These are phyloP conservation scores for Spergularia bocconei DNA, from an alignment of 148 eudicot genomes.

Conservation along the genomic window DNA sequence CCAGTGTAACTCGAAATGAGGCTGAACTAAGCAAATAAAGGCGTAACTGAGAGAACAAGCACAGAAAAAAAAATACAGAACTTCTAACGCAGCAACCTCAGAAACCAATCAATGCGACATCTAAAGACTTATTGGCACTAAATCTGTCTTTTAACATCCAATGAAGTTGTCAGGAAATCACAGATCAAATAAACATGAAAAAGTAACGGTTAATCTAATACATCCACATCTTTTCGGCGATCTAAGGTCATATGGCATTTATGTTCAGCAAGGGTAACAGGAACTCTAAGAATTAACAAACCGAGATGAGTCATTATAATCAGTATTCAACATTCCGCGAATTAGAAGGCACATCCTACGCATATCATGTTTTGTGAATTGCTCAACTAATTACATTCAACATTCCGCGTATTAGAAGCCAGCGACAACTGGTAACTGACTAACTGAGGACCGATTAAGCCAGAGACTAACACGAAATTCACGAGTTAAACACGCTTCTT, in stretches of 20 bases:
- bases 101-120: not conserved
- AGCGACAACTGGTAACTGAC: conserved; percentile 1
- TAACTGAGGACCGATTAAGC: not conserved
- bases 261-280: not conserved
- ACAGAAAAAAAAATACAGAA: not conserved
- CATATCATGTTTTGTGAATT: not conserved
- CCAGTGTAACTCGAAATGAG: conserved; percentile 4
- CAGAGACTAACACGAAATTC: not conserved
- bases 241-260: not conserved
- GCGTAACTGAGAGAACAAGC: not conserved
- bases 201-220: not conserved
- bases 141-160: not conserved
- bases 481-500: not conserved
- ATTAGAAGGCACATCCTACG: not conserved
- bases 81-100: not conserved
- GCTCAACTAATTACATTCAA: not conserved
- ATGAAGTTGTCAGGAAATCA: not conserved
- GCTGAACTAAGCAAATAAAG: not conserved
- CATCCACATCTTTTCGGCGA: too few species aligned
- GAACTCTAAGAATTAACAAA: not conserved
- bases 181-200: not conserved
- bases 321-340: not conserved
- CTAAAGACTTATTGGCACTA: not conserved
- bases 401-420: not conserved
- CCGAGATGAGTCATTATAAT: not conserved